Base-by-base conservation (phyloP, 75 land plant genomes). In the Picea glauca region DNA sequence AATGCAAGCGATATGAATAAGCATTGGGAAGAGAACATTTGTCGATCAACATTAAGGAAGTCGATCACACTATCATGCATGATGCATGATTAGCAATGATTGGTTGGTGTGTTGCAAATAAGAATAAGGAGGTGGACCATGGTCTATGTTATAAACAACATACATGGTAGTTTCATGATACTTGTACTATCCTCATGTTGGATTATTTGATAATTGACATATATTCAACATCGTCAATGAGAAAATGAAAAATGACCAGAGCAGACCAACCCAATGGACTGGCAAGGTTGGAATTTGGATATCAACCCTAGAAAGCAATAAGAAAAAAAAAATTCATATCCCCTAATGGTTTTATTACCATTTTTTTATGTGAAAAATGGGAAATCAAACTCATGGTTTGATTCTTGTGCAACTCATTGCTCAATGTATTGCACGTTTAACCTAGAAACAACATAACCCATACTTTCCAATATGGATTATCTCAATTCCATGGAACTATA, bases 381-480 rank as follows among this genome's bases (percentile, higher is more conserved):
- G 94, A 14, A 43, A 63, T 92, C 58, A 90, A 92, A 64, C 77
- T 92, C 57, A 90, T 90, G 1, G 83, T 92, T 18, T 61, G 94
- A 23, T 90, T 92, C 80, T 84, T 88, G 5, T 88, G 90, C 78
- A 85, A 90, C 30, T 86, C 88, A 4, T 31, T 81, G 11, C 60
- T 84, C 13, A 86, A 85, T 78, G 86, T 88, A 89, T 78, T 90
- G 84, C 76, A 80, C 58, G 59, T 72, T 3, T 92, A 92, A 81
- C 78, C 91, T 46, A 46, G 50, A 46, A n/a, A n/a, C n/a, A n/a
- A n/a, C 50, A 2, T 31, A 72, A 61, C 94, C 94, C 2, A 77
- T 88, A 15, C 82, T 92, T 12, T 91, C 94, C 1, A 89, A 90
- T 76, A 92, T 92, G 94, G 92, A 92, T 62, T 90, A 92, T 61